Conservation (phyloP, 2,329 filamentous ascomycete genomes). For the Pseudogymnoascus sp. region DNA sequence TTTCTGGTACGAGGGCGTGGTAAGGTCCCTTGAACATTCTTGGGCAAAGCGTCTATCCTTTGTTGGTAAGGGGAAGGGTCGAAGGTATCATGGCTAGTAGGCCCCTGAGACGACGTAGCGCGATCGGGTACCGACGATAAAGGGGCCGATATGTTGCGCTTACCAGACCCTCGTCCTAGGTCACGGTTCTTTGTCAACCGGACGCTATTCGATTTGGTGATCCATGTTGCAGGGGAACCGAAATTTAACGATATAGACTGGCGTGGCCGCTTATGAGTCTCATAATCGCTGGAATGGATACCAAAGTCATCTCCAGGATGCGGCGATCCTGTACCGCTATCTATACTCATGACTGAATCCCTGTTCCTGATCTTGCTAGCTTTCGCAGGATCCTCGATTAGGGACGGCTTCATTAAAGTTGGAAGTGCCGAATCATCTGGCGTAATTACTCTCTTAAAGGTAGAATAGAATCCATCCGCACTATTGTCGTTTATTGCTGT, state of each 20-base stretch:
- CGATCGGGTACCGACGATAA: slow-evolving; percentile 26
- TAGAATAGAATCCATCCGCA: slow-evolving; percentile 19
- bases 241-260: slow-evolving; percentile 54
- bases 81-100: slow-evolving; percentile 16
- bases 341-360: neutral
- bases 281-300: slow-evolving; percentile 23
- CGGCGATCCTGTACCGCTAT: neutral
- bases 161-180: slow-evolving; percentile 34
- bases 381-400: slow-evolving; percentile 16
- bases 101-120: slow-evolving; percentile 19
- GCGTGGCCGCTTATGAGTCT: slow-evolving; percentile 37
- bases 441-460: slow-evolving; percentile 22
- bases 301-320: slow-evolving; percentile 15
- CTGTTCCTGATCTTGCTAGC: neutral
- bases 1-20: slow-evolving; percentile 29
- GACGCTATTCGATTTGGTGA: slow-evolving; percentile 47
- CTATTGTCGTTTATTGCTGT: slow-evolving; percentile 21
- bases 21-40: slow-evolving; percentile 18
- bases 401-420: slow-evolving; percentile 25
- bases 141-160: slow-evolving; percentile 47
- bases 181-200: slow-evolving; percentile 44
- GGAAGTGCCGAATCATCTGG: slow-evolving; percentile 21
- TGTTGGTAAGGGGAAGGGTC: slow-evolving; percentile 21
- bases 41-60: slow-evolving; percentile 16
- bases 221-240: slow-evolving; percentile 47